Evolutionary conservation across 129 eudicot species (phyloP).

Genomic region (Flaveria brownii): DNA sequence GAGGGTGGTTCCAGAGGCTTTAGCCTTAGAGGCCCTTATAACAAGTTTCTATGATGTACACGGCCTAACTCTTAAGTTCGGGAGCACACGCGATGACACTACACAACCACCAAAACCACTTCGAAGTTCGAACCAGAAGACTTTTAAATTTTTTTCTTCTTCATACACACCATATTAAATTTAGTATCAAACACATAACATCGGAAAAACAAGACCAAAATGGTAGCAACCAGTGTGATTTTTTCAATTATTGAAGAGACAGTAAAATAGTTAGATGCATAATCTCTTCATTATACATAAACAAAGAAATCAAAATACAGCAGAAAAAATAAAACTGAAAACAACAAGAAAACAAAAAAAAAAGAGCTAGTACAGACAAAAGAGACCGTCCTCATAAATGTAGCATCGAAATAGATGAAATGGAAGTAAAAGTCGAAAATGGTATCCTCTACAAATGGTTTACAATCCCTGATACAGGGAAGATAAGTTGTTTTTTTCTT

Average conservation of each 20-base stretch:
- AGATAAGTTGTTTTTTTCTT: conserved; percentile 21
- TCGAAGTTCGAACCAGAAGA: not conserved
- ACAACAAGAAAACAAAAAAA: not conserved
- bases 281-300: conserved; percentile 10
- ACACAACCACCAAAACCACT: not conserved
- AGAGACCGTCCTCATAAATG: conserved; percentile 23
- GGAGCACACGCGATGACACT: not conserved
- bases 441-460: conserved; percentile 58
- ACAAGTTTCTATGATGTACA: not conserved
- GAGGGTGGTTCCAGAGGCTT: too few species aligned
- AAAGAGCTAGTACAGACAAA: conserved; percentile 9
- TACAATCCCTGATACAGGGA: conserved; percentile 49
- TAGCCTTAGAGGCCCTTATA: not conserved
- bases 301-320: conserved; percentile 24
- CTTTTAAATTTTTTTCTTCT: not conserved
- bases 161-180: not conserved
- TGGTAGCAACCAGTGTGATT: not conserved
- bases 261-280: not conserved
- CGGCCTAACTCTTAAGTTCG: not conserved
- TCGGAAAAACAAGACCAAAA: not conserved
- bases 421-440: conserved; percentile 29
- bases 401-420: conserved; percentile 25
- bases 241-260: not conserved
- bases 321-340: not conserved
- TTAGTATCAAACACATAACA: not conserved